A percentile compares a stretch with the other conserved stretches of the same genome.
Conservation (phyloP, 148 eudicot genomes). For the Spergularia bocconei region DNA sequence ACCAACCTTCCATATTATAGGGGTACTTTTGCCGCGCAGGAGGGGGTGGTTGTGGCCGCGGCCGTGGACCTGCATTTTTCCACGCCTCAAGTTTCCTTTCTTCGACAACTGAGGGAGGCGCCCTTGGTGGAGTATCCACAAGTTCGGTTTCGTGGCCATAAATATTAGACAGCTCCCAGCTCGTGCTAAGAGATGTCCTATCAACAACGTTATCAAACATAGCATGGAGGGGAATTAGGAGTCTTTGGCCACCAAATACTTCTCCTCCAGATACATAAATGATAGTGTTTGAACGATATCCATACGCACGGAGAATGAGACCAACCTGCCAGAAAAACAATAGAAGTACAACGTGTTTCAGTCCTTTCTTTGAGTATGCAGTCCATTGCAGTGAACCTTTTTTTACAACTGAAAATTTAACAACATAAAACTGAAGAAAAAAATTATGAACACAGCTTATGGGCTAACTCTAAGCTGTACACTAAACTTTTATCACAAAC, state of each 20-base stretch:
- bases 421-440: neutral
- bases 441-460: neutral
- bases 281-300: constrained; percentile 76
- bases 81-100: constrained; percentile 49
- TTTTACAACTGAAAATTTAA: neutral
- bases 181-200: constrained; percentile 66
- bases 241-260: constrained; percentile 89
- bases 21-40: constrained; percentile 71
- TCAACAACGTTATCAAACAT: constrained; percentile 92
- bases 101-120: constrained; percentile 39
- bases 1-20: constrained; percentile 94
- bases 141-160: constrained; percentile 74
- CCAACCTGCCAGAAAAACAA: constrained; percentile 49
- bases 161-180: constrained; percentile 56
- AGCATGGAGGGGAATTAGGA: constrained; percentile 78
- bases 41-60: constrained; percentile 92
- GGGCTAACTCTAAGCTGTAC: too few relatives aligned
- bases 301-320: constrained; percentile 83
- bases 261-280: constrained; percentile 91
- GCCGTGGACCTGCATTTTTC: constrained; percentile 77
- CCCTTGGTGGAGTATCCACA: constrained; percentile 38
- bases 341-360: neutral
- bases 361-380: neutral
- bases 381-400: neutral
- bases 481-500: neutral